Evolutionary conservation across 768 basidiomycete species (phyloP).

Genomic region (Tylopilus sp.): DNA sequence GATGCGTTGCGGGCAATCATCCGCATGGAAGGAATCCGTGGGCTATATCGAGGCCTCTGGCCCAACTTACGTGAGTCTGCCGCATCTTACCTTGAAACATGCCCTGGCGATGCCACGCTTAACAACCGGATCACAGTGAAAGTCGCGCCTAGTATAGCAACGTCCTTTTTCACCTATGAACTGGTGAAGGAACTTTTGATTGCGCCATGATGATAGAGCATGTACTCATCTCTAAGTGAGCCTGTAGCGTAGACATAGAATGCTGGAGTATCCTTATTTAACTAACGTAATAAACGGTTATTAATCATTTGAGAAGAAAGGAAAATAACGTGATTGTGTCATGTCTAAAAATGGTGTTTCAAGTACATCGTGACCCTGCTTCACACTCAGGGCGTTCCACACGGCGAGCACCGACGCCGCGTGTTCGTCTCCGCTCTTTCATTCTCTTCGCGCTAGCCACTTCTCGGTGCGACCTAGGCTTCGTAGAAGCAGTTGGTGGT

Average conservation of each 20-base stretch:
- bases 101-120: conserved; percentile 3
- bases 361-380: background rate
- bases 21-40: conserved; percentile 67
- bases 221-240: background rate
- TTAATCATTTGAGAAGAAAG: background rate
- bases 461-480: conserved; percentile 2
- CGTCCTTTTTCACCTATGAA: conserved; percentile 83
- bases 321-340: conserved; percentile 7
- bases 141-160: conserved; percentile 88
- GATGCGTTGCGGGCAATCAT: conserved; percentile 73
- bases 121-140: conserved; percentile 53
- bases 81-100: background rate
- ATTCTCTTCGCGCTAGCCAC: conserved; percentile 5
- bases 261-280: background rate
- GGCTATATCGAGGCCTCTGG: conserved; percentile 86
- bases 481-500: conserved; percentile 20
- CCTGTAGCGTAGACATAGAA: background rate
- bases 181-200: conserved; percentile 52
- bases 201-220: conserved; percentile 15
- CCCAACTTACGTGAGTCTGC: conserved; percentile 72
- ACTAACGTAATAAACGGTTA: conserved; percentile 1
- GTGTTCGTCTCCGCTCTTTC: conserved; percentile 16
- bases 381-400: conserved; percentile 7
- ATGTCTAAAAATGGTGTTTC: conserved; percentile 7
- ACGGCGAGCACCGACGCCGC: conserved; percentile 15